These are phyloP conservation scores for Thermochaetoides thermophila DNA, from an alignment of 495 filamentous ascomycete species.

Conservation along the genomic window DNA sequence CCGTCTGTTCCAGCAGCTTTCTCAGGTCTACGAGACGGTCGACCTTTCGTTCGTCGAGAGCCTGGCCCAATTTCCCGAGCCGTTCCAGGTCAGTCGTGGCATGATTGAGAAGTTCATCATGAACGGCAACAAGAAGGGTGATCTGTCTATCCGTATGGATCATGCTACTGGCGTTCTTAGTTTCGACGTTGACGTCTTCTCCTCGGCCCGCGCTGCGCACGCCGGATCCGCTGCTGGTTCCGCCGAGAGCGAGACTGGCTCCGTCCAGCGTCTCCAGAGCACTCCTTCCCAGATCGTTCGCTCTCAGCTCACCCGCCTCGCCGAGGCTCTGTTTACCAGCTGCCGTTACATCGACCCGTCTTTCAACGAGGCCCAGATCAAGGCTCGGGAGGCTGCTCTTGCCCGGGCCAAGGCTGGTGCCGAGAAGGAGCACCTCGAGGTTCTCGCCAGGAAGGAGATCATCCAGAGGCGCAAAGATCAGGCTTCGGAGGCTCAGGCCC, in stretches of 20 bases:
- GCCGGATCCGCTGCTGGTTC: slow-evolving; percentile 74
- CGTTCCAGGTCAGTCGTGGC: slow-evolving; percentile 79
- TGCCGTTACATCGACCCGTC: slow-evolving; percentile 88
- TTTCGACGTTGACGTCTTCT: slow-evolving; percentile 97
- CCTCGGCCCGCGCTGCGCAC: slow-evolving; percentile 85
- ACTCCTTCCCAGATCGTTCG: slow-evolving; percentile 97
- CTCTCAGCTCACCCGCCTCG: slow-evolving; percentile 78
- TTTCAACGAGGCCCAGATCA: slow-evolving; percentile 62
- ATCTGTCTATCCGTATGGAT: slow-evolving; percentile 89
- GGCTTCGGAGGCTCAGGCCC: slow-evolving; percentile 67
- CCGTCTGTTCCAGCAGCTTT: slow-evolving; percentile 94
- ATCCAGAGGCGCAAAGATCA: slow-evolving; percentile 96
- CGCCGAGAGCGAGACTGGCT: slow-evolving; percentile 69
- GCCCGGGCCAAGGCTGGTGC: slow-evolving; percentile 70
- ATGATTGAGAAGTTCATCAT: slow-evolving; percentile 99
- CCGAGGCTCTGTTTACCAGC: slow-evolving; percentile 80
- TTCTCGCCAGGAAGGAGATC: slow-evolving; percentile 68
- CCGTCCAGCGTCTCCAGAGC: slow-evolving; percentile 89
- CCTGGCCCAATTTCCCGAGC: slow-evolving; percentile 90
- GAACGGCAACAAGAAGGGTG: slow-evolving; percentile 99
- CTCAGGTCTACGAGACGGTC: slow-evolving; percentile 97
- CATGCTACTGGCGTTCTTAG: slow-evolving; percentile 88
- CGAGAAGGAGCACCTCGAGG: slow-evolving; percentile 83
- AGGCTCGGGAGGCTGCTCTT: slow-evolving; percentile 67
- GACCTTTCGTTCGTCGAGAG: slow-evolving; percentile 87